Percentiles rank a stretch among this genome's conserved stretches.
Evolutionary conservation across 2,329 filamentous ascomycete species (phyloP).

Genomic region (Sphaerulina vaccinii): DNA sequence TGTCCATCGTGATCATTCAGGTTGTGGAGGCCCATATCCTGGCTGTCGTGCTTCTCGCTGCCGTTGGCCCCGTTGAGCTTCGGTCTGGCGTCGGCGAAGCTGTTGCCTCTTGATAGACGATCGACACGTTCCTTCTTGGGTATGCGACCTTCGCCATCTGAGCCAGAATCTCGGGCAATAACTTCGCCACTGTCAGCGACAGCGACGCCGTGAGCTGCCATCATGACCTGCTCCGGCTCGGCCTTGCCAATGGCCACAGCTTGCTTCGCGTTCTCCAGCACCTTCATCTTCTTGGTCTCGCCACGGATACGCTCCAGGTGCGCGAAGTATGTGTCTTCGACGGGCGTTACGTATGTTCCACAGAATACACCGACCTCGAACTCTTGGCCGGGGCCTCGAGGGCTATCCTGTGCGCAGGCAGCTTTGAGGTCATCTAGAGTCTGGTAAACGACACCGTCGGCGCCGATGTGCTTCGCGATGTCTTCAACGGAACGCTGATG

Average conservation of each 20-base stretch:
- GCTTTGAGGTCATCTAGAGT: conserved; percentile 75
- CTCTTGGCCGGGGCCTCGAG: conserved; percentile 56
- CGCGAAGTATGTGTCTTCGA: conserved; percentile 77
- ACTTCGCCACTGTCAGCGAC: conserved; percentile 58
- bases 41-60: conserved; percentile 26
- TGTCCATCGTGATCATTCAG: conserved; percentile 25
- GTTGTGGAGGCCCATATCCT: conserved; percentile 59
- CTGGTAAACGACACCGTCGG: conserved; percentile 75
- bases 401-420: conserved; percentile 71
- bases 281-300: conserved; percentile 66
- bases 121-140: conserved; percentile 32
- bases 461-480: conserved; percentile 68
- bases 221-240: conserved; percentile 58
- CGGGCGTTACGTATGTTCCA: conserved; percentile 79
- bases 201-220: conserved; percentile 61
- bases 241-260: conserved; percentile 64
- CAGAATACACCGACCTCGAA: conserved; percentile 94
- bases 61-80: conserved; percentile 15
- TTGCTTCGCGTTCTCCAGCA: conserved; percentile 62
- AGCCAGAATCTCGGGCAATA: conserved; percentile 48
- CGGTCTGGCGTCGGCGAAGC: conserved; percentile 18
- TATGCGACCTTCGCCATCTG: conserved; percentile 29
- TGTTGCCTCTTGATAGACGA: conserved; percentile 46
- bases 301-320: conserved; percentile 71
- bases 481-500: conserved; percentile 61